Evolutionary conservation across 2,329 filamentous ascomycete species (phyloP).

Genomic region (Teratosphaeria zuluensis): DNA sequence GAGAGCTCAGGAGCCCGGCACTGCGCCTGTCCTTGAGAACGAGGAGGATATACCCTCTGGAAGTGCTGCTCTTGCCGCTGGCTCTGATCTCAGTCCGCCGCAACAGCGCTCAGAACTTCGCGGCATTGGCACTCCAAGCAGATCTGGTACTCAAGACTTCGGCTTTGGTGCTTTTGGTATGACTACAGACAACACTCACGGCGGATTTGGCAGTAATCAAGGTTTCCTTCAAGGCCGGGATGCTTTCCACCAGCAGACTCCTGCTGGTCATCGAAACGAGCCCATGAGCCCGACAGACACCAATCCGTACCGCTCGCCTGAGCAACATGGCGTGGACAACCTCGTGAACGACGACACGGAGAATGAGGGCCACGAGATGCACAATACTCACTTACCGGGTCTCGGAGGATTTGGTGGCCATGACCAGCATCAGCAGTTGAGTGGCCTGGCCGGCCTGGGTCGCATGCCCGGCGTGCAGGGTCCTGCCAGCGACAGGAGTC

Average conservation of each 20-base stretch:
- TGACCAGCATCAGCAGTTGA: conserved; percentile 17
- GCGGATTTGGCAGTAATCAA: conserved; percentile 15
- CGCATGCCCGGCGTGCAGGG: conserved; percentile 26
- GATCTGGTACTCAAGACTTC: conserved; percentile 43
- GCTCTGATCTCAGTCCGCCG: conserved; percentile 46
- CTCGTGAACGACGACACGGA: conserved; percentile 38
- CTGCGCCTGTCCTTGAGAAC: conserved; percentile 46
- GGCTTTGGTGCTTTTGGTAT: conserved; percentile 53
- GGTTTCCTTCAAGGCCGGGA: conserved; percentile 37
- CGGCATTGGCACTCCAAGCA: conserved; percentile 35
- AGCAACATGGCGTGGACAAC: conserved; percentile 56
- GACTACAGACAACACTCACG: conserved; percentile 39
- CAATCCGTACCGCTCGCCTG: conserved; percentile 90
- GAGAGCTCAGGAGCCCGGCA: conserved; percentile 20
- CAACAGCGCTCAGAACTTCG: conserved; percentile 30
- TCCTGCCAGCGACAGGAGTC: conserved; percentile 79
- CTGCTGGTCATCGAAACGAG: conserved; percentile 41
- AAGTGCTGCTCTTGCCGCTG: conserved; percentile 66
- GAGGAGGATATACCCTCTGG: conserved; percentile 58
- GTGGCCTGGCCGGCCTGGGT: conserved; percentile 26
- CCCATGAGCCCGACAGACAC: conserved; percentile 87
- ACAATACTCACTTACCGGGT: conserved; percentile 20
- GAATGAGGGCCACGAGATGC: conserved; percentile 19
- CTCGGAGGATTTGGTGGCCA: conserved; percentile 20
- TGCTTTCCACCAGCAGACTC: conserved; percentile 44